Evolutionary conservation across 768 basidiomycete genomes (phyloP), one percentile per base, ranked within the genome.

Genomic region (Suillus subluteus): DNA sequence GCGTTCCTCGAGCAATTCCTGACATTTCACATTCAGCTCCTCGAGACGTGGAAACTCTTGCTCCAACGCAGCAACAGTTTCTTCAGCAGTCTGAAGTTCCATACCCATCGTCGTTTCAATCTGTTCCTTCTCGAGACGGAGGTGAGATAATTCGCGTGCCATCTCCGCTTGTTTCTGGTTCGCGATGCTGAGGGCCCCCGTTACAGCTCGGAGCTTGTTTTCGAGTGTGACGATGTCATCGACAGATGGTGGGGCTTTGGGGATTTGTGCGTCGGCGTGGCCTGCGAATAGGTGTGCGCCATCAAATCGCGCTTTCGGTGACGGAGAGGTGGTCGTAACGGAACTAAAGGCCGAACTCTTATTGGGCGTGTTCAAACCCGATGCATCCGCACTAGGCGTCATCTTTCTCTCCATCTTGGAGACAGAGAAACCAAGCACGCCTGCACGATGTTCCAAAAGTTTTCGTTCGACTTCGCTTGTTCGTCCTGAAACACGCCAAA

Each of bases 261-360:
- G 79, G 0, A 91, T 79, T 21, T 91, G 79, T 6, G 91, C 85
- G 54, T 88, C 84, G 4, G 85, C 87, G 69, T 95, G 91, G 0
- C 94, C 94, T 0, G 95, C 92, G 69, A 95, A 95, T 63, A 95
- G 82, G 79, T 95, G 93, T 0, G 90, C 87, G 15, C 92, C 92
- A 63, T 93, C 92, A 74, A 96, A 96, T 46, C 86, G 87, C 11
- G 80, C 71, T 50, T 81, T 82, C n/a, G 83, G 79, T 6, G 86
- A 79, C 15, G 83, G 77, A 1, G 83, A 79, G 16, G 77, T 68
- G 55, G 82, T 52, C 7, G 23, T 84, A 26, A 79, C 77, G 0
- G 87, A 85, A 70, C 86, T 88, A 71, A 86, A 79, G 21, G 84
- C 78, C 3, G 86, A 83, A 65, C 78, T 86, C 40, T 82, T 78